Evolutionary conservation across 345 rosid genomes (phyloP).

Genomic region (Camelina hispida): DNA sequence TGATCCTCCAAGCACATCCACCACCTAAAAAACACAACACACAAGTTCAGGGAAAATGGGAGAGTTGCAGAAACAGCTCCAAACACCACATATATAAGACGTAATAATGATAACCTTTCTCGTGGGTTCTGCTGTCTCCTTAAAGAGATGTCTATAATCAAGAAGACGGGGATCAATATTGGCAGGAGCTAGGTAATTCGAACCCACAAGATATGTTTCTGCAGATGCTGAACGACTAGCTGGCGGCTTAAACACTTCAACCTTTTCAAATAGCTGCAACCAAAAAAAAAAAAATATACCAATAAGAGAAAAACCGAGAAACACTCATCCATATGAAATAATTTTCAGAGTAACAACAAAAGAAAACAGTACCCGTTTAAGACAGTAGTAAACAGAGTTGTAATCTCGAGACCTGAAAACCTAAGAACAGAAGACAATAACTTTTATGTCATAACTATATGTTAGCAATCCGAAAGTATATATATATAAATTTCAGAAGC

Average conservation of each 20-base stretch:
- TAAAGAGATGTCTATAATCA: conserved; percentile 77
- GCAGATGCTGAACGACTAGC: conserved; percentile 96
- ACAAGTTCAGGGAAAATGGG: neutral
- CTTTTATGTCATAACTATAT: too few relatives aligned
- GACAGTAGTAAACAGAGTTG: conserved; percentile 77
- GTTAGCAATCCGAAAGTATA: neutral
- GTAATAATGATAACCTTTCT: conserved; percentile 58
- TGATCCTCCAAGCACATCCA: conserved; percentile 71
- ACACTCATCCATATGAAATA: neutral
- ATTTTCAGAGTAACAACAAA: neutral
- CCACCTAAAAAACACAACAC: conserved; percentile 55
- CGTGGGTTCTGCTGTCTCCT: conserved; percentile 68
- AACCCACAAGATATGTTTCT: conserved; percentile 82
- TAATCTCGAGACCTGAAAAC: conserved; percentile 97
- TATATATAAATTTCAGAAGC: neutral
- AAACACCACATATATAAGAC: conserved; percentile 6
- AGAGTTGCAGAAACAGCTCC: neutral
- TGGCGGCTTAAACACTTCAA: conserved; percentile 90
- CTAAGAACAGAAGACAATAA: conserved; percentile 41
- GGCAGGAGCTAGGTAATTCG: conserved; percentile 89
- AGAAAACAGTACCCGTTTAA: conserved; percentile 59
- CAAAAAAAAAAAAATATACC: neutral
- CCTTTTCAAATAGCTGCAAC: conserved; percentile 85
- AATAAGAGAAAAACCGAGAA: neutral
- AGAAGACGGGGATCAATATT: conserved; percentile 91